Evolutionary conservation across 257 asterid species (phyloP), one percentile per base, ranked within the genome.

Genomic region (Ehretia macrophylla): DNA sequence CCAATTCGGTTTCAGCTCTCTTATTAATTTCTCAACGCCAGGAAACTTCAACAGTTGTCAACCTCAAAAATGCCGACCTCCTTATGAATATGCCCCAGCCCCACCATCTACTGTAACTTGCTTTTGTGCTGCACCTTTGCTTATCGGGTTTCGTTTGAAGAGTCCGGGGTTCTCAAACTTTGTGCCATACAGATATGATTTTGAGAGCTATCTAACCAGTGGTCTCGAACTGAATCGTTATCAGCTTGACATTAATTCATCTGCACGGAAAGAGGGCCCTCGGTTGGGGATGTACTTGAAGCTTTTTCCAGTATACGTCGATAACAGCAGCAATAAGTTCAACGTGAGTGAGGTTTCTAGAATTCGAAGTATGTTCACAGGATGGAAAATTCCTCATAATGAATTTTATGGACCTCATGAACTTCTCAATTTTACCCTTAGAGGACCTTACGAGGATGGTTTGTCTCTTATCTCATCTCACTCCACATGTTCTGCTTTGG

Each of bases 111-210:
- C 91, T 21, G 32, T 23, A 8, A 27, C 62, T 14, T 93, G 99
- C 76, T 72, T 83, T 70, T 93, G 99, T 73, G 86, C 91, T 56
- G 90, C 70, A 51, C 99, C 99, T 14, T 64, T 93, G 39, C 75
- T 69, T 63, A 78, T 93, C 60, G 95, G 95, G 58, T 93, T 85
- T 66, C 84, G 99, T 66, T 68, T 93, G 66, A 93, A 93, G 75
- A 89, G 97, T 75, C 99, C 97, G 32, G 96, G 95, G 21, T 83
- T 93, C 71, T 75, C 71, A 1, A 88, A 89, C 77, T 89, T 85
- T 70, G 55, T 27, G 22, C 85, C 97, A 23, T 93, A 89, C 51
- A 37, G 61, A 14, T 8, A 74, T 64, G 18, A 48, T 56, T 93
- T 87, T 74, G 72, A 66, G 71, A 68, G 17, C 38, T 83, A 85